Percentiles rank a stretch among this genome's conserved stretches.
These are phyloP conservation scores for Aureobasidium zeae DNA, from an alignment of 2,329 filamentous ascomycete species.

Conservation along the genomic window DNA sequence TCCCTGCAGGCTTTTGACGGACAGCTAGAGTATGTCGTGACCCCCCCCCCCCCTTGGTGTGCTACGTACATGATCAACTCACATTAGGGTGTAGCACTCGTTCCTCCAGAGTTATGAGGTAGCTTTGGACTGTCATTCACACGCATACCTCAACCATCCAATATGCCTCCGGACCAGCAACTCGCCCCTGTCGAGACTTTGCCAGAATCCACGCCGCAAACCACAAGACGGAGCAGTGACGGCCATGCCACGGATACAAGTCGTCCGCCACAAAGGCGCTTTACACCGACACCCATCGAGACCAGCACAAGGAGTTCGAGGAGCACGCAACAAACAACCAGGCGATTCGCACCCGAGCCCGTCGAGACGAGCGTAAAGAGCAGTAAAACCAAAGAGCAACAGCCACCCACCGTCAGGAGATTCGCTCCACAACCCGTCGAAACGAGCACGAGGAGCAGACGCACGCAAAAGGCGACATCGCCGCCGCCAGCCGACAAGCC, in stretches of 20 bases:
- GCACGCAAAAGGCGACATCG: slow-evolving; percentile 16
- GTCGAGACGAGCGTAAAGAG: slow-evolving; percentile 31
- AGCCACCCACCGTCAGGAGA: slow-evolving; percentile 19
- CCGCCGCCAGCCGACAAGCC: slow-evolving; percentile 6
- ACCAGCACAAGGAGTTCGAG: slow-evolving; percentile 27
- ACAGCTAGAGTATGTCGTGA: slow-evolving; percentile 10
- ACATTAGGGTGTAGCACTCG: slow-evolving; percentile 1
- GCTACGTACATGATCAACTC: no score
- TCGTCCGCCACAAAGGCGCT: slow-evolving; percentile 25
- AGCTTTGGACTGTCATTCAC: background rate
- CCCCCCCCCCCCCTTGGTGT: no score
- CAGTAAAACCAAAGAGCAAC: slow-evolving; percentile 20
- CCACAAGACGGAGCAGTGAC: slow-evolving; percentile 19
- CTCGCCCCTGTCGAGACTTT: slow-evolving; percentile 60
- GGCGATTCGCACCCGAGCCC: slow-evolving; percentile 29
- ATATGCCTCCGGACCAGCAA: slow-evolving; percentile 16
- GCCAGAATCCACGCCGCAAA: slow-evolving; percentile 46
- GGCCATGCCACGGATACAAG: slow-evolving; percentile 5
- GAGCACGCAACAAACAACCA: slow-evolving; percentile 18
- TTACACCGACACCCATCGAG: slow-evolving; percentile 32
- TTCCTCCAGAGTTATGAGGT: slow-evolving; percentile 10
- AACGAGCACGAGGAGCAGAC: slow-evolving; percentile 22
- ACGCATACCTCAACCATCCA: background rate
- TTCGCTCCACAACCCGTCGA: slow-evolving; percentile 29
- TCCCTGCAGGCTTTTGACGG: slow-evolving; percentile 1